phyloP scores from a whole-genome alignment of 768 basidiomycete genomes.

The Pisolithus sp. region DNA sequence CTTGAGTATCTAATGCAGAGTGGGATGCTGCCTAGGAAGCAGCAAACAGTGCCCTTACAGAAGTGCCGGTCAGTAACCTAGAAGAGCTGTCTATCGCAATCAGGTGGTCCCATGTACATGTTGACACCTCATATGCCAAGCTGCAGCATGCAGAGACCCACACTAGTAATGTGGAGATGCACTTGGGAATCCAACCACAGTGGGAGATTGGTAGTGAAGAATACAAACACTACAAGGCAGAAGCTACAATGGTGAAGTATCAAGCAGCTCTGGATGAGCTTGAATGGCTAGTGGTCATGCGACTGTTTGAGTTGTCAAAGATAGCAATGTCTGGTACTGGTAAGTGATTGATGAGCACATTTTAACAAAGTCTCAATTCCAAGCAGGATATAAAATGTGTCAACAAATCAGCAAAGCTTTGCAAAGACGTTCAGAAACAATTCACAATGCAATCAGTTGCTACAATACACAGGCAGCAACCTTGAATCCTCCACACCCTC shows the following conservation, averaged over 20 bases:
- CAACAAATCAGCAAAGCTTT: constrained; percentile 5
- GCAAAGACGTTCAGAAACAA: background rate
- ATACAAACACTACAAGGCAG: background rate
- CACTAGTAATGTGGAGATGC: no score
- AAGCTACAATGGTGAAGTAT: background rate
- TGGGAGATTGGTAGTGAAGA: background rate
- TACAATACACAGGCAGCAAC: background rate
- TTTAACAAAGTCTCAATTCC: background rate
- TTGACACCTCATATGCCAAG: no score
- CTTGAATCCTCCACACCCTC: background rate
- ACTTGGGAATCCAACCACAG: no score
- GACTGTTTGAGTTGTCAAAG: background rate
- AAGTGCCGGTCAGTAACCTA: no score
- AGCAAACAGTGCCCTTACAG: no score
- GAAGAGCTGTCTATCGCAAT: no score
- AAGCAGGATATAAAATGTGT: constrained; percentile 2
- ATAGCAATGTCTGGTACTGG: background rate
- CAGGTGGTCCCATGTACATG: no score
- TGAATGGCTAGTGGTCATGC: background rate
- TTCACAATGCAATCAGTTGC: background rate
- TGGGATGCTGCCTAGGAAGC: no score
- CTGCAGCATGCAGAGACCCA: no score
- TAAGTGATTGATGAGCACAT: background rate
- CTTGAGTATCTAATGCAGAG: no score
- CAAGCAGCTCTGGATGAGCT: background rate